Evolutionary conservation across 768 basidiomycete genomes (phyloP), one percentile per base, ranked within the genome.

Genomic region (Pilatotrama ljubarskyi): DNA sequence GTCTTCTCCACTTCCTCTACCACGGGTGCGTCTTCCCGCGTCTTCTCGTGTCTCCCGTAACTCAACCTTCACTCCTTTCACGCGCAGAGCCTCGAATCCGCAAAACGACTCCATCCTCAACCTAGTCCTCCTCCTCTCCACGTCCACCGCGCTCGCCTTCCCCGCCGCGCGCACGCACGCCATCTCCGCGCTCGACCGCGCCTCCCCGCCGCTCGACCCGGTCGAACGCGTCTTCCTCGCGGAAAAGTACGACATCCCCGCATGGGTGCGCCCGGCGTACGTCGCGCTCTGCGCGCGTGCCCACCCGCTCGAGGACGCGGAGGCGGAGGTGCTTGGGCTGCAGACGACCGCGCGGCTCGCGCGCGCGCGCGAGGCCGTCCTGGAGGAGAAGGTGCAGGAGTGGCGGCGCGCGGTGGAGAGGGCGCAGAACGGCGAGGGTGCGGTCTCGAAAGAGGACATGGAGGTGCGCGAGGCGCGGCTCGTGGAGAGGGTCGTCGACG

Each of bases 261-360:
- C 70, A 40, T 82, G 80, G 80, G 70, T 76, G 20, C 55, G 65
- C 8, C 70, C 75, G 0, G 76, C 79, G 17, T 78, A 77, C 60
- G 66, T 66, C 32, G 70, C 70, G 15, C 63, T 81, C 8, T 76
- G 77, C 60, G 54, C 65, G 54, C 70, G 80, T 9, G 38, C 50
- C 0, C 64, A 73, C 15, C 69, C 77, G 20, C 69, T 82, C 26
- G 68, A 66, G 17, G 67, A 70, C 20, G 62, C 69, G 56, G 76
- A 75, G 64, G 70, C 68, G 65, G 65, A 75, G 66, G 69, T 71
- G 66, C 70, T 78, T 26, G 75, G 77, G 42, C 43, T 66, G 18
- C 61, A 67, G 40, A 70, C 70, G 38, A 62, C 67, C 15, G 59
- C 66, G 15, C 61, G 62, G 8, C 60, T 74, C n/a, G 70, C 66